Evolutionary conservation across 2,329 filamentous ascomycete species (phyloP), one percentile per base, ranked within the genome.

Genomic region (Neofusicoccum parvum): DNA sequence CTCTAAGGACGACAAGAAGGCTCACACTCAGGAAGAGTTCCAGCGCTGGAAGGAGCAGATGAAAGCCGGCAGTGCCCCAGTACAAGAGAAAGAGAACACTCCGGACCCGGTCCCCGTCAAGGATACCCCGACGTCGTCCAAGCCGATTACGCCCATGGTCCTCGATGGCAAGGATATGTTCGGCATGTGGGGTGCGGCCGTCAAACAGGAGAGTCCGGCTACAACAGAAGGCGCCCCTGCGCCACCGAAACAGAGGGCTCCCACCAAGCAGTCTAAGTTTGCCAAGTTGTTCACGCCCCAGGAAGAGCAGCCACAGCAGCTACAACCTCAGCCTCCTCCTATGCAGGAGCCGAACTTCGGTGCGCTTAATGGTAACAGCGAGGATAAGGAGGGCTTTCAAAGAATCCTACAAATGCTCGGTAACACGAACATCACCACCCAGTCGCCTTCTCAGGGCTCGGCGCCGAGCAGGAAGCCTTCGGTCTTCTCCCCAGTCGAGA

Each of bases 31-130:
- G 72, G 93, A 96, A 73, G 94, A 97, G 70, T 96, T 97, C 77
- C 90, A 96, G 79, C 92, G 92, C 70, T 97, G 94, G 88, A 97
- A 97, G 84, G 92, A 96, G 71, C 86, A 85, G 69, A 96, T 96
- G 92, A 94, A 91, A 77, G 88, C 88, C 45, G 85, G 87, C 68
- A 87, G 79, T 54, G 68, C 76, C 4, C 68, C 71, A 10, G 77
- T 77, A 58, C 79, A 83, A 66, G 83, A 82, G 71, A 82, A 79
- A 68, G 80, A 81, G 53, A 68, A 71, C 14, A 70, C 71, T 68
- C 39, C 71, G 67, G 78, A 80, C 65, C 71, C 78, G 5, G 66
- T 71, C 48, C 64, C 69, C 7, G 48, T 71, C 34, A 56, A 51
- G 12, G 70, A 70, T 20, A 69, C 72, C 15, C 64, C 70, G 34